A percentile compares a stretch with the other conserved stretches of the same genome.
Conservation (phyloP, 345 rosid genomes). For the Eucalyptus pumila region DNA sequence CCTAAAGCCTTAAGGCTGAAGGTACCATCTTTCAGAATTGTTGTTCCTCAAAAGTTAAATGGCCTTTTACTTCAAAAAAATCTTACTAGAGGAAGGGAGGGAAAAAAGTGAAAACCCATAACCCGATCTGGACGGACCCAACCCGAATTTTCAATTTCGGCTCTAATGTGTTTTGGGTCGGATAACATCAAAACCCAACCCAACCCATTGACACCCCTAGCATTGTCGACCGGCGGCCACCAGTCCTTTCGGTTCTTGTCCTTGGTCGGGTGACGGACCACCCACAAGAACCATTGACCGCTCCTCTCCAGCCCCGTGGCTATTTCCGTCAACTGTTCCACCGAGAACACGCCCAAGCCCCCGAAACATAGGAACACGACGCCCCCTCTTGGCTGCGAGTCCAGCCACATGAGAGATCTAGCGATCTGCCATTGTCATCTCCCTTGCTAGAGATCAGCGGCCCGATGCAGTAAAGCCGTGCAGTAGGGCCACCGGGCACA, state of each 20-base stretch:
- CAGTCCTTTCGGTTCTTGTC: not conserved
- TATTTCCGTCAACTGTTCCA: constrained; percentile 21
- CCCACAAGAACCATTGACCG: constrained; percentile 40
- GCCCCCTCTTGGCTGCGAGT: constrained; percentile 28
- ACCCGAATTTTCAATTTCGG: too few relatives aligned
- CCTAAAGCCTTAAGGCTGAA: too few relatives aligned
- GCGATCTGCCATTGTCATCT: not conserved
- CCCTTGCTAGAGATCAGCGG: constrained; percentile 19
- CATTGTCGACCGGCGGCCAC: not conserved
- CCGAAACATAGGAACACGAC: constrained; percentile 48
- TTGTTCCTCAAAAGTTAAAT: too few relatives aligned
- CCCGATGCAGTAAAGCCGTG: constrained; percentile 41
- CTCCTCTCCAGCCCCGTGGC: constrained; percentile 39
- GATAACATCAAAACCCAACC: too few relatives aligned
- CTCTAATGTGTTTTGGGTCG: too few relatives aligned
- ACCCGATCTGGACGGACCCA: too few relatives aligned
- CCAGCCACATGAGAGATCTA: constrained; percentile 34
- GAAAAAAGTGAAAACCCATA: too few relatives aligned
- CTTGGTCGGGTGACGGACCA: constrained; percentile 24
- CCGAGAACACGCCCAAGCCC: constrained; percentile 35
- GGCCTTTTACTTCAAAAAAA: too few relatives aligned
- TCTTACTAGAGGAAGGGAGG: too few relatives aligned
- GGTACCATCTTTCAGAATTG: too few relatives aligned
- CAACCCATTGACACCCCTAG: too few relatives aligned
- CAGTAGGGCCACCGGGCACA: constrained; percentile 6